A percentile compares a stretch with the other conserved stretches of the same genome.
Conservation (phyloP, 2,329 filamentous ascomycete species). For the Ceratocystis lukuohia region DNA sequence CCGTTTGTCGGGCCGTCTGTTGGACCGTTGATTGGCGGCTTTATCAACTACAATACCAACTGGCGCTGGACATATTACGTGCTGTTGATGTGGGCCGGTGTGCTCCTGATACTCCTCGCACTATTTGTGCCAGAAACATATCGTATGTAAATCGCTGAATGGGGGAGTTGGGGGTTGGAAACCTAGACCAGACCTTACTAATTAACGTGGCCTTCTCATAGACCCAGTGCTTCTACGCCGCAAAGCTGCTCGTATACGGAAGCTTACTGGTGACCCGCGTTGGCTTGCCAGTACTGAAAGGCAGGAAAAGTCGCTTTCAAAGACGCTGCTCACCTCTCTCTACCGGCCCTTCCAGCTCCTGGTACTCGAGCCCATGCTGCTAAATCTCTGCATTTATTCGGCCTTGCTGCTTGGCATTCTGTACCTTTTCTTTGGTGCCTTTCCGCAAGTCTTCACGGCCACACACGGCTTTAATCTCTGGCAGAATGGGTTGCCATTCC, state of each 20-base stretch:
- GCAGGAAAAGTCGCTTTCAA: conserved; percentile 50
- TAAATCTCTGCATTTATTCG: conserved; percentile 68
- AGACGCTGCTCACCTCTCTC: conserved; percentile 45
- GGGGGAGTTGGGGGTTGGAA: conserved; percentile 22
- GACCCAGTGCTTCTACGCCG: conserved; percentile 56
- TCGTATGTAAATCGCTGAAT: conserved; percentile 29
- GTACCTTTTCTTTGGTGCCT: conserved; percentile 85
- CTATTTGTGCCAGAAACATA: conserved; percentile 81
- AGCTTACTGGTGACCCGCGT: conserved; percentile 62
- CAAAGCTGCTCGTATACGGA: conserved; percentile 57
- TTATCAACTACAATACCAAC: conserved; percentile 60
- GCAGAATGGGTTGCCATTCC: conserved; percentile 66
- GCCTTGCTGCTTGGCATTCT: conserved; percentile 76
- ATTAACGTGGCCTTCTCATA: conserved; percentile 22
- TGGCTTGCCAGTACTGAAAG: conserved; percentile 70
- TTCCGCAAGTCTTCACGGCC: conserved; percentile 61
- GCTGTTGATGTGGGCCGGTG: conserved; percentile 66
- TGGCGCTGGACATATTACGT: conserved; percentile 83
- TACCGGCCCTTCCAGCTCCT: conserved; percentile 68
- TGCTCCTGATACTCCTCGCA: conserved; percentile 48
- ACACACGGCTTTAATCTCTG: conserved; percentile 66
- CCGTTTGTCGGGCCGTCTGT: conserved; percentile 51
- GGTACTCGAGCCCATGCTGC: conserved; percentile 69
- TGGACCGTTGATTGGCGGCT: conserved; percentile 56
- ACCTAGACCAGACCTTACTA: neutral